Evolutionary conservation across 2,329 filamentous ascomycete species (phyloP).

Genomic region (Aureobasidium pullulans): DNA sequence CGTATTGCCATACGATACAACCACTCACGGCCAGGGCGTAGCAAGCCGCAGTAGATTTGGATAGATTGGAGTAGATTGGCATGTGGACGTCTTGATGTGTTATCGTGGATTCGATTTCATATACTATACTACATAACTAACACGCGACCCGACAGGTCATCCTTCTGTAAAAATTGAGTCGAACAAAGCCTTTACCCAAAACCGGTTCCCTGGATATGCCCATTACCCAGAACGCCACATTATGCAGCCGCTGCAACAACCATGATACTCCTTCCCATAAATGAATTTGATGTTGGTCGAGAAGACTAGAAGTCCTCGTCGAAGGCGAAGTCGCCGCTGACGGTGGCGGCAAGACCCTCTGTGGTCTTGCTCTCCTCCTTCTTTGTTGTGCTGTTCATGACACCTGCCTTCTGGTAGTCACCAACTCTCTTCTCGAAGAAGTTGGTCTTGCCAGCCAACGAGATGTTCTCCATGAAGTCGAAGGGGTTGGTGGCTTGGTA

Average conservation of each 20-base stretch:
- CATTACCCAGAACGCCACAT: constrained; percentile 15
- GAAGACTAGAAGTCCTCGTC: constrained; percentile 86
- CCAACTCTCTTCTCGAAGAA: constrained; percentile 99
- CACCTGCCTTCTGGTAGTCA: constrained; percentile 99
- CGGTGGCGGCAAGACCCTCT: constrained; percentile 40
- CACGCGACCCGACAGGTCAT: not conserved
- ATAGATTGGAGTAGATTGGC: too few species aligned
- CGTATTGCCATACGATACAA: not conserved
- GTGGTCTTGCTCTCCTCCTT: constrained; percentile 50
- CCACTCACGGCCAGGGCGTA: not conserved
- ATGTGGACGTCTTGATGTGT: not conserved
- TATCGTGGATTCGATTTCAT: not conserved
- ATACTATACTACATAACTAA: constrained; percentile 7
- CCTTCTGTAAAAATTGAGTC: not conserved
- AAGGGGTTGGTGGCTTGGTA: constrained; percentile 95
- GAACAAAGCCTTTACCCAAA: constrained; percentile 10
- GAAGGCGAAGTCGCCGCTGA: constrained; percentile 74
- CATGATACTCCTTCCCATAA: constrained; percentile 5
- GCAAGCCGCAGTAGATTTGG: too few species aligned
- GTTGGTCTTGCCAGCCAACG: constrained; percentile 97
- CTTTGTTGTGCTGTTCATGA: constrained; percentile 80
- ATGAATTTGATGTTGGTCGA: not conserved
- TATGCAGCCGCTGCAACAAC: constrained; percentile 14
- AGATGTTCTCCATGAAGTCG: constrained; percentile 99
- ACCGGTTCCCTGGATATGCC: constrained; percentile 7